Evolutionary conservation across 768 basidiomycete species (phyloP).

Genomic region (Lactarius pseudohatsudake): DNA sequence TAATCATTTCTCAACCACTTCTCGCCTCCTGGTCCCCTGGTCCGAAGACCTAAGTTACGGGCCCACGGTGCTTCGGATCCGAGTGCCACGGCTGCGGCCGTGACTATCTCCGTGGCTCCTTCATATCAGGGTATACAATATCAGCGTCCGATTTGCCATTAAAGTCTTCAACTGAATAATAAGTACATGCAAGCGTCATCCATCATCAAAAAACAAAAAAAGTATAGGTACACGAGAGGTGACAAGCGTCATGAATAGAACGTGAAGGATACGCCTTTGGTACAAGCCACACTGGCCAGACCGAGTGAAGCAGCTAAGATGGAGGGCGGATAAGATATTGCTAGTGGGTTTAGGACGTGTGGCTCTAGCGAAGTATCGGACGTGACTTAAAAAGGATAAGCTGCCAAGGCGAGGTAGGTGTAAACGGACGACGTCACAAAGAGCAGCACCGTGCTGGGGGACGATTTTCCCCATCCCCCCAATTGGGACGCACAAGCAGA

Average conservation of each 20-base stretch:
- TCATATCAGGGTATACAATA: slow-evolving; percentile 11
- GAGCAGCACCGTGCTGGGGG: slow-evolving; percentile 1
- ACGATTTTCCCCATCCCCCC: background rate
- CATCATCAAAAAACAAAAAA: background rate
- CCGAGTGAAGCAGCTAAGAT: background rate
- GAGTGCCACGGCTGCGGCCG: background rate
- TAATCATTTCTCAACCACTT: background rate
- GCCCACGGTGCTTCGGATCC: background rate
- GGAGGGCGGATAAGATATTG: slow-evolving; percentile 6
- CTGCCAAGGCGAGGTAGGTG: background rate
- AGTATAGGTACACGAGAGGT: slow-evolving; percentile 2
- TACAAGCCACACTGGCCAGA: slow-evolving; percentile 9
- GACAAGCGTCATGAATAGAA: slow-evolving; percentile 2
- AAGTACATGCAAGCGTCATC: slow-evolving; percentile 16
- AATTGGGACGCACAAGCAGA: background rate
- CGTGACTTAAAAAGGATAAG: background rate
- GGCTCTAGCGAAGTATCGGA: background rate
- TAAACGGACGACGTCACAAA: background rate
- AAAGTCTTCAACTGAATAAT: slow-evolving; percentile 15
- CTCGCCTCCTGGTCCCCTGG: background rate
- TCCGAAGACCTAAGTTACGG: background rate
- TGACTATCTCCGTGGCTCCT: slow-evolving; percentile 8
- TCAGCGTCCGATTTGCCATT: background rate
- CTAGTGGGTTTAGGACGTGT: background rate
- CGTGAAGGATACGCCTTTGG: slow-evolving; percentile 3